A percentile compares a stretch with the other conserved stretches of the same genome.
These are phyloP conservation scores for Fusarium aywerte DNA, from an alignment of 2,329 filamentous ascomycete genomes.

Conservation along the genomic window DNA sequence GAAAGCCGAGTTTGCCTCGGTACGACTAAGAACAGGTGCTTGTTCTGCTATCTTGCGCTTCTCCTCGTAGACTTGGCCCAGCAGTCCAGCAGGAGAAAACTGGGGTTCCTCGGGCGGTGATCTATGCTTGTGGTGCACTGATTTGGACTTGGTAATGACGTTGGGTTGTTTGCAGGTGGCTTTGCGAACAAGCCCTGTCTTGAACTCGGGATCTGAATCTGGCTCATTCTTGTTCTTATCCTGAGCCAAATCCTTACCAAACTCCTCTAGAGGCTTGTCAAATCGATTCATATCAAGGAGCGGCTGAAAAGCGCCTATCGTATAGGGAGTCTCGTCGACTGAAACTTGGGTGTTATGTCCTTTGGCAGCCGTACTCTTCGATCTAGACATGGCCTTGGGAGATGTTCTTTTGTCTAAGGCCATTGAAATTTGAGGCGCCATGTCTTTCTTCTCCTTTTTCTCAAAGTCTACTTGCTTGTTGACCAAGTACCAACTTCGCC, in stretches of 20 bases:
- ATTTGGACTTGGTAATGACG: constrained; percentile 46
- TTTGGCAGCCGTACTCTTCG: constrained; percentile 33
- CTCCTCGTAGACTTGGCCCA: constrained; percentile 60
- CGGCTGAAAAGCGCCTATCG: constrained; percentile 74
- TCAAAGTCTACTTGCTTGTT: constrained; percentile 70
- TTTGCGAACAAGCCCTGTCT: constrained; percentile 27
- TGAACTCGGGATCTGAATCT: constrained; percentile 25
- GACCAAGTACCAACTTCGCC: constrained; percentile 93
- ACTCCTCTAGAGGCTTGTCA: constrained; percentile 62
- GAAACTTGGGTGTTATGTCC: constrained; percentile 52
- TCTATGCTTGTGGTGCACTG: constrained; percentile 28
- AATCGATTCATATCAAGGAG: constrained; percentile 72
- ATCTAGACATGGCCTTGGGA: constrained; percentile 54
- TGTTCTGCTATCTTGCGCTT: constrained; percentile 54
- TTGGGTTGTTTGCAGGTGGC: constrained; percentile 25
- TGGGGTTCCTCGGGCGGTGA: constrained; percentile 46
- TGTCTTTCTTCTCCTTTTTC: constrained; percentile 42
- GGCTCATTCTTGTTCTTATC: constrained; percentile 13
- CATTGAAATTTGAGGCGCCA: constrained; percentile 10
- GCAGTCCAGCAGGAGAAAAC: constrained; percentile 63
- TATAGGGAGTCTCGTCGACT: constrained; percentile 64
- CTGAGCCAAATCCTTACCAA: constrained; percentile 56
- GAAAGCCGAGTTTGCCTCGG: constrained; percentile 56
- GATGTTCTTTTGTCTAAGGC: constrained; percentile 15
- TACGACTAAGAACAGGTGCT: constrained; percentile 47